Percentiles rank a stretch among this genome's conserved stretches.
Evolutionary conservation across 495 filamentous ascomycete species (phyloP).

Genomic region (Xylaria scruposa): DNA sequence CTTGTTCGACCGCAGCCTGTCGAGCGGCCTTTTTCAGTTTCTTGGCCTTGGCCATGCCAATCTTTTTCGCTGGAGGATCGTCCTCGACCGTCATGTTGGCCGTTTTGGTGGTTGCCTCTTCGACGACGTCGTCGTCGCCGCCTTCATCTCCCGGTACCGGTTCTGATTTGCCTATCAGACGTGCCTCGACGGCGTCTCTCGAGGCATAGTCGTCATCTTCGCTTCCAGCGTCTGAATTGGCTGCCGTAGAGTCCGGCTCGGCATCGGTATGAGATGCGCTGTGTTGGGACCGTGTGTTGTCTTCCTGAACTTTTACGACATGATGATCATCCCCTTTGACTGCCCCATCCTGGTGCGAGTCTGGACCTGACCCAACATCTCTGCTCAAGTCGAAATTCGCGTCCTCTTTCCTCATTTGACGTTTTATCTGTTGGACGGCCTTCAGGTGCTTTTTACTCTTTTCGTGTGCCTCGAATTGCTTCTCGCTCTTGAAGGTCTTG

Average conservation of each 20-base stretch:
- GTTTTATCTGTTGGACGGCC: conserved; percentile 75
- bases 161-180: conserved; percentile 33
- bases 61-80: conserved; percentile 50
- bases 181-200: conserved; percentile 47
- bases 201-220: conserved; percentile 55
- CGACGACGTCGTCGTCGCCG: conserved; percentile 10
- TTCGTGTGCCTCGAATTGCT: conserved; percentile 92
- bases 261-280: conserved; percentile 7
- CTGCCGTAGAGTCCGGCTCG: conserved; percentile 19
- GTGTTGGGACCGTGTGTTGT: conserved; percentile 4
- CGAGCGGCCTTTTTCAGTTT: conserved; percentile 80
- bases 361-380: not conserved
- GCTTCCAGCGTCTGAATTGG: conserved; percentile 27
- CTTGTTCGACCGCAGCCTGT: conserved; percentile 50
- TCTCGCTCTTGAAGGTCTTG: conserved; percentile 93
- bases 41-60: conserved; percentile 90
- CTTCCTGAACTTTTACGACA: conserved; percentile 9
- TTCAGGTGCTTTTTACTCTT: conserved; percentile 95
- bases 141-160: conserved; percentile 16
- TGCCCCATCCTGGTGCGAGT: not conserved
- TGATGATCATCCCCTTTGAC: not conserved
- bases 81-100: conserved; percentile 29
- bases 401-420: conserved; percentile 84
- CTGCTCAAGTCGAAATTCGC: conserved; percentile 60
- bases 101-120: conserved; percentile 14